These are phyloP conservation scores for Neurospora sp. DNA, from an alignment of 495 filamentous ascomycete genomes.

Conservation along the genomic window DNA sequence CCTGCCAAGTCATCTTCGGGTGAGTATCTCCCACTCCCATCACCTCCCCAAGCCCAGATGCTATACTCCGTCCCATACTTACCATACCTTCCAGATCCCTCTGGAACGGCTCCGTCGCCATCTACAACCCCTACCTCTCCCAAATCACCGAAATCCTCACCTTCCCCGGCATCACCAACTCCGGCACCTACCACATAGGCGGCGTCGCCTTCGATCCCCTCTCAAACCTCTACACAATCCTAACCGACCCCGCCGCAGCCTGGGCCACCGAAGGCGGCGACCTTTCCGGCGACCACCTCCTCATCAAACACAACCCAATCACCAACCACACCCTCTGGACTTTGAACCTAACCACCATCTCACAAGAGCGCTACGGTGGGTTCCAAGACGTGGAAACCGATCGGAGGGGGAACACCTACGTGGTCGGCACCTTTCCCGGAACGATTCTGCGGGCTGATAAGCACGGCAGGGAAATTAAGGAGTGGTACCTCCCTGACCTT, in stretches of 20 bases:
- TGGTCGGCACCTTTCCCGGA: constrained; percentile 24
- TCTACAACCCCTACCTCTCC: constrained; percentile 25
- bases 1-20: constrained; percentile 21
- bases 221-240: constrained; percentile 20
- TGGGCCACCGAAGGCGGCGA: constrained; percentile 20
- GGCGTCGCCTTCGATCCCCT: constrained; percentile 26
- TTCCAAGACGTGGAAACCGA: constrained; percentile 27
- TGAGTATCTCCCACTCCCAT: not conserved
- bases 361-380: constrained; percentile 17
- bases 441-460: constrained; percentile 17
- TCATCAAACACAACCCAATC: constrained; percentile 14
- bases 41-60: not conserved
- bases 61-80: not conserved
- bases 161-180: constrained; percentile 20
- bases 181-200: constrained; percentile 21
- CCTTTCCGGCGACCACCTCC: constrained; percentile 19
- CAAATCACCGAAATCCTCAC: constrained; percentile 12
- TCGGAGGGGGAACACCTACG: constrained; percentile 21
- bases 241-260: constrained; percentile 17
- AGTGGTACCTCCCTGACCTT: constrained; percentile 20
- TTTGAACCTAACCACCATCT: constrained; percentile 19
- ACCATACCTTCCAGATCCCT: constrained; percentile 1
- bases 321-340: constrained; percentile 15
- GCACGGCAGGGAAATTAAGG: constrained; percentile 13
- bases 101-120: constrained; percentile 16